Evolutionary conservation across 192 early-diverging fungal species (phyloP).

Genomic region (Coemansia sp.): DNA sequence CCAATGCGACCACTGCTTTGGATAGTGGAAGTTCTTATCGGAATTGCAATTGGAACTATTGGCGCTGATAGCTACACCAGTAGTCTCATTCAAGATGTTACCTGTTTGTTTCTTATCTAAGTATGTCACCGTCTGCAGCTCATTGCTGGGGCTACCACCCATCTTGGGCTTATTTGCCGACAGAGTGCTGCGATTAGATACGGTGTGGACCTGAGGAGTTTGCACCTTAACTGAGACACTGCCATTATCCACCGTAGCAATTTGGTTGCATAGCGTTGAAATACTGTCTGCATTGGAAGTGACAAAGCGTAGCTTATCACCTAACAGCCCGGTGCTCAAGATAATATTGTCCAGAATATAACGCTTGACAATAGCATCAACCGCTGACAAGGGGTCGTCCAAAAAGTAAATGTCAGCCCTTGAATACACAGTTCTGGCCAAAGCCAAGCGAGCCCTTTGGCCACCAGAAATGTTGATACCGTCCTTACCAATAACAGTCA

Average conservation of each 20-base stretch:
- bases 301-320: conserved; percentile 54
- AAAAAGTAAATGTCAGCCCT: conserved; percentile 69
- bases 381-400: conserved; percentile 74
- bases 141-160: neutral
- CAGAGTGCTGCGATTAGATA: conserved; percentile 6
- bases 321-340: conserved; percentile 58
- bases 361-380: conserved; percentile 65
- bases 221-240: conserved; percentile 45
- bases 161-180: conserved; percentile 16
- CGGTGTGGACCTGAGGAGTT: conserved; percentile 30
- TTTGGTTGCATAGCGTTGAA: conserved; percentile 24
- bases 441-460: conserved; percentile 67
- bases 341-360: conserved; percentile 69
- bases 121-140: neutral
- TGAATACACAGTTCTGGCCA: conserved; percentile 69
- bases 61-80: neutral
- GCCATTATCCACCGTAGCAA: conserved; percentile 17
- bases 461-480: conserved; percentile 77
- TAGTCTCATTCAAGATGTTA: neutral
- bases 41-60: neutral
- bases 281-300: conserved; percentile 35
- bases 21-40: neutral
- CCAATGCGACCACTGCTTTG: conserved; percentile 35
- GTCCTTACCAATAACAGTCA: conserved; percentile 71
- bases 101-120: neutral